Conservation (phyloP, 176 grass and related monocot genomes). For the Thalia dealbata region DNA sequence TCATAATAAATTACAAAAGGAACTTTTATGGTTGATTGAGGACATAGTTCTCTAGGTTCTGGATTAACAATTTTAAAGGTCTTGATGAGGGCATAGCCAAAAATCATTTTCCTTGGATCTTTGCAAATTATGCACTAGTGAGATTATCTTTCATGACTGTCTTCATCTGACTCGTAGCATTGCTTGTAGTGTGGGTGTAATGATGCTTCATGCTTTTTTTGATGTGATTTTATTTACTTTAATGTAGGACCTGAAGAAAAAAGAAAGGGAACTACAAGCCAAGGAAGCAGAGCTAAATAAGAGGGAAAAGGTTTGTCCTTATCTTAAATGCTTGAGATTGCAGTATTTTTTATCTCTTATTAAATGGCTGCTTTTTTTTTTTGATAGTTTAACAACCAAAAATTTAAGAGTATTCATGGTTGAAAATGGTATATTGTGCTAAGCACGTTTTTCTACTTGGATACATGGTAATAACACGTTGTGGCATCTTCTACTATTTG, state of each 20-base stretch:
- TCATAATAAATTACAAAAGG: no score
- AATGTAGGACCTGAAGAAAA: slow-evolving; percentile 45
- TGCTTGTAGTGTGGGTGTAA: background rate
- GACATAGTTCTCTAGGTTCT: no score
- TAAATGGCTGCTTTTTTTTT: background rate
- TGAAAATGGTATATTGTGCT: no score
- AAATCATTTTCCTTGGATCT: background rate
- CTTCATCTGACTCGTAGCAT: background rate
- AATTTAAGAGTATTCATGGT: no score
- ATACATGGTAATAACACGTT: no score
- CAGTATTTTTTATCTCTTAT: background rate
- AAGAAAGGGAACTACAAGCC: slow-evolving; percentile 44
- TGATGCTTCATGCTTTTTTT: background rate
- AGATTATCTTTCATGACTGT: background rate
- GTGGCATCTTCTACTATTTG: no score
- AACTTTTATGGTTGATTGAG: no score
- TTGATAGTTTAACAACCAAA: background rate
- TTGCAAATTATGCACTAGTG: background rate
- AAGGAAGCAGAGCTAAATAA: slow-evolving; percentile 53
- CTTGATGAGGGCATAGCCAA: no score
- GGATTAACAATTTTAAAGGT: no score
- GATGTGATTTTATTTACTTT: background rate
- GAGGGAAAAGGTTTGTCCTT: slow-evolving; percentile 37
- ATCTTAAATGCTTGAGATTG: background rate
- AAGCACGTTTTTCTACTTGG: no score